These are phyloP conservation scores for Raffaelea albimanens DNA, from an alignment of 2,329 filamentous ascomycete genomes.

Conservation along the genomic window DNA sequence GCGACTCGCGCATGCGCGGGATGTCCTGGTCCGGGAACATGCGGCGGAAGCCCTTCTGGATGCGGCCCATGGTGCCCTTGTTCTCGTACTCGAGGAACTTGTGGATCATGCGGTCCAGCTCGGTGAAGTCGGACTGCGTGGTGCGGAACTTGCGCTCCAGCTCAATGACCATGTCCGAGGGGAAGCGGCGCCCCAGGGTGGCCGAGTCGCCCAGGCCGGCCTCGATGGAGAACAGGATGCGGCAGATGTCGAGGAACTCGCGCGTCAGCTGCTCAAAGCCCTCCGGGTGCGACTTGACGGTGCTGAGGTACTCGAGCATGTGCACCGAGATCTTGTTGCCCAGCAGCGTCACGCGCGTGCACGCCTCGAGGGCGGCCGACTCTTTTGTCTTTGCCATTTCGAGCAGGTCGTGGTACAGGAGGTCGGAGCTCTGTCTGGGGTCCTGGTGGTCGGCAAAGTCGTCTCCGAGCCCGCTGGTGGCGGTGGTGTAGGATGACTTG, in stretches of 20 bases:
- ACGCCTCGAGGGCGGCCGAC: conserved; percentile 35
- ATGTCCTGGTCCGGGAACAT: conserved; percentile 55
- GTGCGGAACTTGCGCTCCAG: conserved; percentile 54
- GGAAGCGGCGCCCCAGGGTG: conserved; percentile 39
- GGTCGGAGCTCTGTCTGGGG: neutral
- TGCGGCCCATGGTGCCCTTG: conserved; percentile 48
- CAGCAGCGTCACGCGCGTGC: conserved; percentile 47
- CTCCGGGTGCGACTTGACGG: conserved; percentile 41
- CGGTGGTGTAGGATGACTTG: too few relatives aligned
- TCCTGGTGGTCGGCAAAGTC: neutral
- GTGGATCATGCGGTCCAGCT: conserved; percentile 53
- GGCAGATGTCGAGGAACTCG: conserved; percentile 58
- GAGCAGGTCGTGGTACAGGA: neutral
- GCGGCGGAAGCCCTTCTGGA: conserved; percentile 53
- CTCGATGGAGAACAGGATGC: conserved; percentile 59
- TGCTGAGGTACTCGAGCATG: conserved; percentile 54
- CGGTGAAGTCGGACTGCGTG: conserved; percentile 51
- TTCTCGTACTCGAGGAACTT: conserved; percentile 54
- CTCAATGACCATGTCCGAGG: conserved; percentile 52
- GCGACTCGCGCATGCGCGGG: conserved; percentile 45
- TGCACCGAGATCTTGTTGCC: conserved; percentile 56
- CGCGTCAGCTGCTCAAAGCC: conserved; percentile 51
- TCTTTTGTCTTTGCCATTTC: conserved; percentile 19
- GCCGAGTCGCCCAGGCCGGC: conserved; percentile 47
- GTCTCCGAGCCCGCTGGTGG: neutral